Evolutionary conservation across 2,329 filamentous ascomycete genomes (phyloP).

Genomic region (Neonectria coccinea): DNA sequence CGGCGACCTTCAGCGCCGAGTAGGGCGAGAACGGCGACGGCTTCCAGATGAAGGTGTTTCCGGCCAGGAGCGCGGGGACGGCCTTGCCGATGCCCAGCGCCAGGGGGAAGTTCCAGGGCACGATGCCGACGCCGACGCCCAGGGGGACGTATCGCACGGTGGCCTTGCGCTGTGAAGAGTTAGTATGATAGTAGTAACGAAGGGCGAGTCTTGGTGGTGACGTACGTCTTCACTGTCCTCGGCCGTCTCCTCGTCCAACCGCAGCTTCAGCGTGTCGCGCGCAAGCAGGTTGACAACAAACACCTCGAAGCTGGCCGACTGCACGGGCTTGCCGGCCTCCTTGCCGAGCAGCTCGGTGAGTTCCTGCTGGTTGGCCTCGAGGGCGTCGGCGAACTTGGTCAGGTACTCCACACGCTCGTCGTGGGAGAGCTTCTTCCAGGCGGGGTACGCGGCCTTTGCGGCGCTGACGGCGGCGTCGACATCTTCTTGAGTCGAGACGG

Average conservation of each 20-base stretch:
- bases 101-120: conserved; percentile 43
- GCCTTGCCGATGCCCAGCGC: conserved; percentile 57
- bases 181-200: neutral
- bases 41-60: conserved; percentile 68
- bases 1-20: conserved; percentile 67
- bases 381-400: conserved; percentile 42
- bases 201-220: neutral
- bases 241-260: conserved; percentile 35
- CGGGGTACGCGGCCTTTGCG: conserved; percentile 45
- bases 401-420: conserved; percentile 44
- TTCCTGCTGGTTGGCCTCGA: conserved; percentile 41
- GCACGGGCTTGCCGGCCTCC: conserved; percentile 45
- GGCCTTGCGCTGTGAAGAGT: conserved; percentile 23
- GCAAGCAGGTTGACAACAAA: conserved; percentile 19
- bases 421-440: conserved; percentile 45
- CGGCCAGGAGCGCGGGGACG: conserved; percentile 66
- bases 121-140: conserved; percentile 36
- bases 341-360: conserved; percentile 39
- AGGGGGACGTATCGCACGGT: conserved; percentile 33
- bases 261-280: conserved; percentile 26
- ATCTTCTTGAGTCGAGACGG: conserved; percentile 45
- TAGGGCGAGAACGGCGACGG: conserved; percentile 70
- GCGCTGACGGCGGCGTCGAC: conserved; percentile 47
- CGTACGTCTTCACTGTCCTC: conserved; percentile 34
- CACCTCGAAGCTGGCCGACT: conserved; percentile 30